Base-by-base conservation (phyloP, 768 basidiomycete species). In the Boletus huronensis region DNA sequence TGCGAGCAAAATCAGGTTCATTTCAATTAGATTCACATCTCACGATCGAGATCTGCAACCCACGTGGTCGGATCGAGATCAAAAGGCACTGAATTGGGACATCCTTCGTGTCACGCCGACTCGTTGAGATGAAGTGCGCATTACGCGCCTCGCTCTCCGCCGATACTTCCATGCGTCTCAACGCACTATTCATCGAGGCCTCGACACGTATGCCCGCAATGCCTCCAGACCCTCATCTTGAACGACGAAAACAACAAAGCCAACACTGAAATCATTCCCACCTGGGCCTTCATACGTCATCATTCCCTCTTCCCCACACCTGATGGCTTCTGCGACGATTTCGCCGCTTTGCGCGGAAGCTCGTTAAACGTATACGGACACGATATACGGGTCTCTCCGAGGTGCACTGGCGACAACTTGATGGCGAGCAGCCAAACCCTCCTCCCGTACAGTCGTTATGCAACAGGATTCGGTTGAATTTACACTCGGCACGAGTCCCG, bases 21-120 rank as follows among this genome's bases (percentile, higher is more conserved):
- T 68, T 70, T 67, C 63, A 65, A 68, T 67, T 59, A 64, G 65
- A 68, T 69, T 62, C 68, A 52, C 64, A 68, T 68, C 66, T 62
- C 59, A 66, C 58, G 66, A 67, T 67, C 66, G 66, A 68, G 66
- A 67, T 67, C 66, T 57, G 0, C 51, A 42, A 0, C 36, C 67
- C 67, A 68, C 67, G 67, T 68, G 67, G 60, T 21, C 19, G 55
- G 67, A 69, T 68, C 67, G 65, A 69, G 66, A 68, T 68, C 62
- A 57, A 44, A 52, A 46, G 58, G 47, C 49, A 54, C 55, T 19
- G 19, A 31, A 55, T 48, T 34, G 13, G 54, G 54, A 17, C 21
- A 17, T 31, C 19, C 13, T 9, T 38, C 25, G 11, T n/a, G 5
- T 38, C 44, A 5, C 23, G 23, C 23, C 23, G 23, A 2, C 23